phyloP scores from a whole-genome alignment of 2,329 filamentous ascomycete genomes.

The Stachybotrys elegans region DNA sequence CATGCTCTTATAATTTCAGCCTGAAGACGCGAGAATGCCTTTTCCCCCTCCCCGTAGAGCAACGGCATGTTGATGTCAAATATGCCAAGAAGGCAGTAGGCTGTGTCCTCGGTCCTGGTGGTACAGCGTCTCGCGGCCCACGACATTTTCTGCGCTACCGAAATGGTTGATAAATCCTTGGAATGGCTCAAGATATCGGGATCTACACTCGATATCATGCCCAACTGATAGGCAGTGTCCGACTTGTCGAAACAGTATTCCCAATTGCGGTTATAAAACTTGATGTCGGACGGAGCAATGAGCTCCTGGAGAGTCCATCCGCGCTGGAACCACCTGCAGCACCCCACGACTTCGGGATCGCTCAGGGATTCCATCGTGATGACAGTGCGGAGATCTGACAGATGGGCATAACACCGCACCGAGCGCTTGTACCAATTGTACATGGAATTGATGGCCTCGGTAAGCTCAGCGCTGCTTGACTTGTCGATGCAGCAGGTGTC shows the following conservation, averaged over 20 bases:
- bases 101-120: conserved; percentile 22
- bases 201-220: neutral
- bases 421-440: conserved; percentile 21
- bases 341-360: too few species aligned
- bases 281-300: neutral
- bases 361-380: conserved; percentile 1
- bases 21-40: conserved; percentile 21
- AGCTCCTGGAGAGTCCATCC: conserved; percentile 1
- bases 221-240: neutral
- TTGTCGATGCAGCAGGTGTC: conserved; percentile 27
- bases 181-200: conserved; percentile 7
- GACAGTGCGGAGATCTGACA: conserved; percentile 18
- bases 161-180: neutral
- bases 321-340: neutral
- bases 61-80: conserved; percentile 29
- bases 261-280: neutral
- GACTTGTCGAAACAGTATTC: neutral
- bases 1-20: conserved; percentile 22
- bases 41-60: conserved; percentile 25
- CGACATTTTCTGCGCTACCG: conserved; percentile 12
- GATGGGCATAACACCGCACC: conserved; percentile 17
- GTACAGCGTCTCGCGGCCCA: conserved; percentile 25
- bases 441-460: too few species aligned
- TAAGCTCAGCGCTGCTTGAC: too few species aligned
- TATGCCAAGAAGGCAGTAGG: conserved; percentile 26